Percentiles rank a stretch among this genome's conserved stretches.
Conservation (phyloP, 2,329 filamentous ascomycete genomes). For the Trichoderma sp. region DNA sequence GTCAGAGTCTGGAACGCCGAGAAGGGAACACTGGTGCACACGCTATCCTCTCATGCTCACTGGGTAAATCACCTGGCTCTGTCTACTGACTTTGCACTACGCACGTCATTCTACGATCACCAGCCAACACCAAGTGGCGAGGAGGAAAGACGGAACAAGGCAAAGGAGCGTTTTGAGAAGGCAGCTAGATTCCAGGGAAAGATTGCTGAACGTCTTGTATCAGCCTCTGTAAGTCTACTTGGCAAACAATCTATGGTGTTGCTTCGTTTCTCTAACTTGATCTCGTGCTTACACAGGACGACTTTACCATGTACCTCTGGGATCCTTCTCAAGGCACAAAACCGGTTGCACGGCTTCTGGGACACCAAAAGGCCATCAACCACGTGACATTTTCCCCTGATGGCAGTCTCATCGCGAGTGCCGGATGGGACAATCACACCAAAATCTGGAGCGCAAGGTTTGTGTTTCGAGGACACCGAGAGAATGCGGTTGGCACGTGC, state of each 20-base stretch:
- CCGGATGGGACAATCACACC: constrained; percentile 90
- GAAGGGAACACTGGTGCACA: constrained; percentile 76
- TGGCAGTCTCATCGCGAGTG: constrained; percentile 79
- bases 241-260: not conserved
- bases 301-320: constrained; percentile 97
- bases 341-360: constrained; percentile 81
- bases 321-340: constrained; percentile 76
- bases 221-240: constrained; percentile 57
- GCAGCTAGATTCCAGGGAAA: constrained; percentile 74
- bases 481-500: not conserved
- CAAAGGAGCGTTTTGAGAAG: constrained; percentile 79
- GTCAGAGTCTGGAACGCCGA: constrained; percentile 85
- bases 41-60: constrained; percentile 78
- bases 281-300: constrained; percentile 50
- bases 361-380: constrained; percentile 96
- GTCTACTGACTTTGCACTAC: constrained; percentile 85
- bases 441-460: constrained; percentile 84
- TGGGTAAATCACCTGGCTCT: constrained; percentile 95
- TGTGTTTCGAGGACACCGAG: constrained; percentile 19
- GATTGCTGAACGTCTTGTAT: constrained; percentile 80
- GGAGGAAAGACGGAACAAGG: constrained; percentile 70
- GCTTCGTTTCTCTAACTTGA: not conserved
- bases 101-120: constrained; percentile 86
- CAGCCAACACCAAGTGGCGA: constrained; percentile 63
- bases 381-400: constrained; percentile 94